phyloP scores from a whole-genome alignment of 139 green algal genomes.

The Chlorokybus atmophyticus region DNA sequence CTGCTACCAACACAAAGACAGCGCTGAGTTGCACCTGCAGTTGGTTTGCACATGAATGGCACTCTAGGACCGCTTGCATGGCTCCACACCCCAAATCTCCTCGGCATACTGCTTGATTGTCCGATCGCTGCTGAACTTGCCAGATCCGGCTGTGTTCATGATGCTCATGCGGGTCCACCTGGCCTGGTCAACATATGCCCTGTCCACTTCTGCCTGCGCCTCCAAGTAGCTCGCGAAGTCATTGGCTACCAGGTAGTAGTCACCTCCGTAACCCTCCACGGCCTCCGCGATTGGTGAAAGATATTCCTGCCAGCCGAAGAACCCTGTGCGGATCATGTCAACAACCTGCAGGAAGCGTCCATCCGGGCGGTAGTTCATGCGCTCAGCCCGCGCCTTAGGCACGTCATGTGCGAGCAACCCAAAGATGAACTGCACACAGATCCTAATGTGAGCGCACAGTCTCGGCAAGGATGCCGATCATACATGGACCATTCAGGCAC shows the following conservation, averaged over 20 bases:
- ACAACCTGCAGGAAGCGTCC: constrained; percentile 43
- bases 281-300: constrained; percentile 75
- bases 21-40: too few relatives aligned
- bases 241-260: constrained; percentile 95
- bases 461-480: too few relatives aligned
- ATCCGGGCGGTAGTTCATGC: constrained; percentile 38
- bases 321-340: constrained; percentile 56
- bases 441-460: too few relatives aligned
- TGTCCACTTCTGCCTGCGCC: constrained; percentile 29
- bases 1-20: too few relatives aligned
- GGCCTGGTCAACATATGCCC: constrained; percentile 43
- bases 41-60: too few relatives aligned
- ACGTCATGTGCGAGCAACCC: constrained; percentile 48
- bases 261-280: constrained; percentile 45
- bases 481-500: too few relatives aligned
- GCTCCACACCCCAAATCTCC: constrained; percentile 37
- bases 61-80: too few relatives aligned
- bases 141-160: constrained; percentile 70
- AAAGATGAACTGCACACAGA: constrained; percentile 53
- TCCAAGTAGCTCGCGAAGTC: constrained; percentile 88
- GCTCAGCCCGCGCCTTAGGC: constrained; percentile 53
- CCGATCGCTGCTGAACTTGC: constrained; percentile 88
- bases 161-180: constrained; percentile 75
- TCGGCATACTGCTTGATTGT: constrained; percentile 87
- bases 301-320: constrained; percentile 93